Conservation (phyloP, 1,284 basidiomycete genomes). For the Fistulinella cinereoalba region DNA sequence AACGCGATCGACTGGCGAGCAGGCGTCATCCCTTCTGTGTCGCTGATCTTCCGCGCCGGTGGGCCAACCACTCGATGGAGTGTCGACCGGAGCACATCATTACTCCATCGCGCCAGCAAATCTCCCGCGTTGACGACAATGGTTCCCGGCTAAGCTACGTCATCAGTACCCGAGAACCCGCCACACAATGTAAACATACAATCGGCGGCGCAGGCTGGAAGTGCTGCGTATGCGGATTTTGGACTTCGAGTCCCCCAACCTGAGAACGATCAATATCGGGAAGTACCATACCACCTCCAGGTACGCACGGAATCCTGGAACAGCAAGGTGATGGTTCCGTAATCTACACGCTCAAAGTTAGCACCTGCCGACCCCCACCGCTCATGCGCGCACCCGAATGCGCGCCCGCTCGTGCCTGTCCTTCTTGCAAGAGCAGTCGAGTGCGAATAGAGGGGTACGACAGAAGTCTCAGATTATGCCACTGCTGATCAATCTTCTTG, state of each 20-base stretch:
- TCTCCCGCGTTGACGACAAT: constrained; percentile 86
- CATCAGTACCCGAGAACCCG: constrained; percentile 9
- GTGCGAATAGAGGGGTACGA: constrained; percentile 72
- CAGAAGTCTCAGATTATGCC: constrained; percentile 72
- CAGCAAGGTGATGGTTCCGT: constrained; percentile 79
- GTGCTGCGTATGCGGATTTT: constrained; percentile 68
- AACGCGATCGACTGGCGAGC: constrained; percentile 79
- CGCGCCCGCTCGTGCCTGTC: constrained; percentile 75
- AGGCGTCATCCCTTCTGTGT: constrained; percentile 56
- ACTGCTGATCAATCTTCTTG: constrained; percentile 67
- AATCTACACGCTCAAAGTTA: constrained; percentile 46
- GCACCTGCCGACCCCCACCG: not conserved
- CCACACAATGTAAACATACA: constrained; percentile 41
- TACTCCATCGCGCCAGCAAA: constrained; percentile 80
- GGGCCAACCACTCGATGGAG: constrained; percentile 82
- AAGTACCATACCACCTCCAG: not conserved
- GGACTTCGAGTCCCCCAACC: constrained; percentile 83
- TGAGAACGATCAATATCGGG: constrained; percentile 21
- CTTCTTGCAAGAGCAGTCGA: constrained; percentile 54
- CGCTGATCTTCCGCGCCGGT: constrained; percentile 46
- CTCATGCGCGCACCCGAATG: constrained; percentile 59
- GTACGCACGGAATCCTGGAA: constrained; percentile 72
- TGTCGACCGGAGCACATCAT: constrained; percentile 76
- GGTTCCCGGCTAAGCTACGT: constrained; percentile 57
- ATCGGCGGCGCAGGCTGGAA: constrained; percentile 76